Evolutionary conservation across 1,284 basidiomycete genomes (phyloP).

Genomic region (Takashimella koratensis): DNA sequence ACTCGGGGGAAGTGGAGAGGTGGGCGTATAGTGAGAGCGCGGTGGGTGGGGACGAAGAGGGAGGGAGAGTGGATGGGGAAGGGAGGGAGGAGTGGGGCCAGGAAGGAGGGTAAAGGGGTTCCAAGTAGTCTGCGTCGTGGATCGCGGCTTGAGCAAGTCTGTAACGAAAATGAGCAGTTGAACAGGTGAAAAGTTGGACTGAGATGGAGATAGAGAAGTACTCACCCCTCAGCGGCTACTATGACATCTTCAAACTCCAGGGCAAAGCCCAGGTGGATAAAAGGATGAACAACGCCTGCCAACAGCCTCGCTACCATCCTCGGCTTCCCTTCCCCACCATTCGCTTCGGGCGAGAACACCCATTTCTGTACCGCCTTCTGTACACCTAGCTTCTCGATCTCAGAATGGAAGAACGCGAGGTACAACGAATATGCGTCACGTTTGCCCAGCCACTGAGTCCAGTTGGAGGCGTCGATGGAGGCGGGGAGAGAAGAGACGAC

Average conservation of each 20-base stretch:
- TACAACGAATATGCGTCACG: conserved; percentile 57
- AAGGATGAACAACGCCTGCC: conserved; percentile 55
- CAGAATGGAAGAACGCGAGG: conserved; percentile 57
- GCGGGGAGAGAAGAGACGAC: conserved; percentile 6
- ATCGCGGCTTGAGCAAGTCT: conserved; percentile 59
- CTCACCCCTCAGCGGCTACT: conserved; percentile 57
- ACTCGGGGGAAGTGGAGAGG: conserved; percentile 8
- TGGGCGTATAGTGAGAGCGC: conserved; percentile 34
- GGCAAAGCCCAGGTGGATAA: conserved; percentile 65
- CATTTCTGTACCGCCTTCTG: conserved; percentile 55
- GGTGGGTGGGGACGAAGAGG: neutral
- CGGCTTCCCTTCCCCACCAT: conserved; percentile 50
- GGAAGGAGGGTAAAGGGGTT: conserved; percentile 13
- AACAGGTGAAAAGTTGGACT: neutral
- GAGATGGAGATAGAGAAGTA: neutral
- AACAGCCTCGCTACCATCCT: conserved; percentile 59
- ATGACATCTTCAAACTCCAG: conserved; percentile 59
- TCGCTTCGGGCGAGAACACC: conserved; percentile 53
- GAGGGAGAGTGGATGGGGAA: neutral
- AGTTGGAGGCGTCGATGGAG: conserved; percentile 51
- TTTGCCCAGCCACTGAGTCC: conserved; percentile 56
- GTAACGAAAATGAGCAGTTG: neutral
- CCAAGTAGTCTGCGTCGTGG: conserved; percentile 35
- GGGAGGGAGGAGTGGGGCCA: conserved; percentile 21
- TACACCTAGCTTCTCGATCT: conserved; percentile 53